A percentile compares a stretch with the other conserved stretches of the same genome.
These are phyloP conservation scores for Xylaria intraflava DNA, from an alignment of 495 filamentous ascomycete species.

Conservation along the genomic window DNA sequence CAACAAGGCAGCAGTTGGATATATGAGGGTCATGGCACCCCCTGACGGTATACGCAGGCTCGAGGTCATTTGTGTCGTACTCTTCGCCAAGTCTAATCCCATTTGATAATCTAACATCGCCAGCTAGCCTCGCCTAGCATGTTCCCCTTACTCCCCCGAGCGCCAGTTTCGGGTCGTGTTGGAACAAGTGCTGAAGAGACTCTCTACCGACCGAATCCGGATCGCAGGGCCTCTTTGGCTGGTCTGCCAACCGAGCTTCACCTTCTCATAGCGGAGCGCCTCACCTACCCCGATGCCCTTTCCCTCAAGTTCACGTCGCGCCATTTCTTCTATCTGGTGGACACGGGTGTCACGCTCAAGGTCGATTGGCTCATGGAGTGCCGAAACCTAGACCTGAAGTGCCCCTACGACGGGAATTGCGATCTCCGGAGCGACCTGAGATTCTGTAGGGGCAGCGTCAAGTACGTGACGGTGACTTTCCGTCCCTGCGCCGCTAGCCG, in stretches of 20 bases:
- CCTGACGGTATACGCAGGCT: too few relatives aligned
- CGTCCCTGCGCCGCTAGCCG: neutral
- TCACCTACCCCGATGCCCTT: constrained; percentile 53
- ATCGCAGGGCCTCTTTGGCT: neutral
- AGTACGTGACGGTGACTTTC: constrained; percentile 25
- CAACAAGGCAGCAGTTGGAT: constrained; percentile 1
- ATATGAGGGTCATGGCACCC: neutral
- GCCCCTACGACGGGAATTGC: constrained; percentile 42
- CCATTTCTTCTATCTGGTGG: constrained; percentile 57
- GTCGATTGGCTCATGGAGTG: constrained; percentile 62
- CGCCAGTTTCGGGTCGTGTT: neutral
- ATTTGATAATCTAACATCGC: neutral
- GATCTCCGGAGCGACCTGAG: constrained; percentile 46
- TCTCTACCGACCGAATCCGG: neutral
- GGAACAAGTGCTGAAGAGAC: neutral
- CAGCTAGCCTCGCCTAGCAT: neutral
- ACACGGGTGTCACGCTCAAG: constrained; percentile 59
- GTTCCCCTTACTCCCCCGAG: neutral
- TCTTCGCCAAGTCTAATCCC: neutral
- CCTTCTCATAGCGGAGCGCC: constrained; percentile 42
- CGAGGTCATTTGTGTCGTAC: neutral
- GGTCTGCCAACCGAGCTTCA: constrained; percentile 59
- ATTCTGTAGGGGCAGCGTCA: constrained; percentile 47
- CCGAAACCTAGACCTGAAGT: constrained; percentile 44
- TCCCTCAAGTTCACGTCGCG: constrained; percentile 57